phyloP scores from a whole-genome alignment of 2,329 filamentous ascomycete species.

The Botrytis paeoniae region DNA sequence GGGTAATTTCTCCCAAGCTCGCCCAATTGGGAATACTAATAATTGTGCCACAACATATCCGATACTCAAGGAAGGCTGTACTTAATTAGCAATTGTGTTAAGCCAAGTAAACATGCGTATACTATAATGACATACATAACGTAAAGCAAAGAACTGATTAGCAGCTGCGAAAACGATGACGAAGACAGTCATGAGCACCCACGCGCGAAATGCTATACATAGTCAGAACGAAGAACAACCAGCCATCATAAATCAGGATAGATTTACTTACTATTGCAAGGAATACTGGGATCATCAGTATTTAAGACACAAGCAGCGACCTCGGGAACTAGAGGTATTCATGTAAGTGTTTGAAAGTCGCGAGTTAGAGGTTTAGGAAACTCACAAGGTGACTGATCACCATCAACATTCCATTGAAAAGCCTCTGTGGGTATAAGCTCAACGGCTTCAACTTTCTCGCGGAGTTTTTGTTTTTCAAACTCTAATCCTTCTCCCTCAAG shows the following conservation, averaged over 20 bases:
- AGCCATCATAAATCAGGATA: too few species aligned
- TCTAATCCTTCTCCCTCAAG: not conserved
- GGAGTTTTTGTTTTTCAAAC: not conserved
- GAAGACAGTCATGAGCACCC: constrained; percentile 54
- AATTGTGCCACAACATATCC: constrained; percentile 28
- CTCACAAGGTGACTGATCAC: constrained; percentile 6
- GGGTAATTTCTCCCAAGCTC: constrained; percentile 50
- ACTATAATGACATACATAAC: constrained; percentile 6
- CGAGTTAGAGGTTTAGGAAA: not conserved
- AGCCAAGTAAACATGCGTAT: not conserved
- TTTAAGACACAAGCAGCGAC: constrained; percentile 7
- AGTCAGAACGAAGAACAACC: not conserved
- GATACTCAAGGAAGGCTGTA: constrained; percentile 25
- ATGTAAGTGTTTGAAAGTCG: not conserved
- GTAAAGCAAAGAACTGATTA: constrained; percentile 28
- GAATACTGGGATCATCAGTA: not conserved
- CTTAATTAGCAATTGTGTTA: not conserved
- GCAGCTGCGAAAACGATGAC: constrained; percentile 21
- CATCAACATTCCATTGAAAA: constrained; percentile 3
- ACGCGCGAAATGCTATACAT: constrained; percentile 51
- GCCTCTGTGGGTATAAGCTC: constrained; percentile 7
- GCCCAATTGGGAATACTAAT: constrained; percentile 45
- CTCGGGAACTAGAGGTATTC: not conserved
- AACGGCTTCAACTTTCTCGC: not conserved
- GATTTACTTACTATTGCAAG: not conserved